Evolutionary conservation across 1,284 basidiomycete species (phyloP), one percentile per base, ranked within the genome.

Genomic region (Singerocomus inundabilis): DNA sequence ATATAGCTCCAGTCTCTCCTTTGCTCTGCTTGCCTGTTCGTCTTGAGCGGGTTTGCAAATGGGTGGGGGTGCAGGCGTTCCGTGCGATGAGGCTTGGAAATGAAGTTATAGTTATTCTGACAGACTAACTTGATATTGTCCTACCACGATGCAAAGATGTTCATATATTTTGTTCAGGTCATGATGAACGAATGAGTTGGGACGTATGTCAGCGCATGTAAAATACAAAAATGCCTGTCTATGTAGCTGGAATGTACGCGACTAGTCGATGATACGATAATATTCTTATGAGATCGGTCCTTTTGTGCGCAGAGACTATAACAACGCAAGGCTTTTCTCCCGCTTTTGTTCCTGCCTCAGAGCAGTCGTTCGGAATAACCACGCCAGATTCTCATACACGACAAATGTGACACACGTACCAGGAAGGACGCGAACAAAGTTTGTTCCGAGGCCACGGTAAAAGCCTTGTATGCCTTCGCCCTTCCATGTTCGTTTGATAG

Each of bases 371-470:
- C 87, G 76, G 51, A 94, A 74, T 26, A 89, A 66, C 91, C 91
- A 94, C 0, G 91, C 90, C 45, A 96, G 67, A 62, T 98, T 98
- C 70, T 98, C 97, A 67, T 98, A 99, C 16, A 98, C 94, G 33
- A 99, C 96, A 64, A 99, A 98, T 2, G 96, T 98, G 43, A 98
- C 91, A 67, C 96, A 98, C 1, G 96, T 99, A 18, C 96, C 96
- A 0, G 96, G 96, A 9, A 99, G 77, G 44, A 99, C 94, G 30
- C 96, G 82, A 12, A 99, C 84, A n/a, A 96, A 79, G 66, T 98
- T 99, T n/a, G 93, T 94, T 6, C 85, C 93, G 15, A 99, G 76
- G 0, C 96, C 96, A 54, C 95, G 91, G 72, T 98, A 99, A 69
- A 99, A 98, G 0, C 92, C 96, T 45, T 77, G 72, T 8, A 87